These are phyloP conservation scores for Pichia ethanolica DNA, from an alignment of 805 yeast species.

Conservation along the genomic window DNA sequence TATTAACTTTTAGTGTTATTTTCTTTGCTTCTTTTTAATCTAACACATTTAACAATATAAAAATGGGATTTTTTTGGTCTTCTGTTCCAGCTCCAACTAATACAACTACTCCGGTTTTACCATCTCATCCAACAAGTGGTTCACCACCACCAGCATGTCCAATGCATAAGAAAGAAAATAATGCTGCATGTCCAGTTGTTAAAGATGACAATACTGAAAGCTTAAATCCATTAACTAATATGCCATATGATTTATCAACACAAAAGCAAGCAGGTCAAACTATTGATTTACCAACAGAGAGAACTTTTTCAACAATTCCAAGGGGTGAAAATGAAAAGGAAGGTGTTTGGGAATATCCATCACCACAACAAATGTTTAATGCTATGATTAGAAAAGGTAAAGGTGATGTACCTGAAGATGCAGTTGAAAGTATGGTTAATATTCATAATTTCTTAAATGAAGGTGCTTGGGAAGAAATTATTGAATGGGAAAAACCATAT, in stretches of 20 bases:
- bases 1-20: no score
- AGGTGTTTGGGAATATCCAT: slow-evolving; percentile 97
- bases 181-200: slow-evolving; percentile 29
- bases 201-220: slow-evolving; percentile 23
- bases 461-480: slow-evolving; percentile 94
- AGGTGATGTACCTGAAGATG: slow-evolving; percentile 86
- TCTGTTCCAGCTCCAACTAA: neutral
- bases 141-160: slow-evolving; percentile 8
- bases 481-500: slow-evolving; percentile 82
- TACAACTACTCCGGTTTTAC: neutral
- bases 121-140: neutral
- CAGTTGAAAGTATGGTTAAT: slow-evolving; percentile 94
- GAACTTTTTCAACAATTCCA: slow-evolving; percentile 82
- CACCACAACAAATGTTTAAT: slow-evolving; percentile 98
- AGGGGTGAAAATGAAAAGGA: slow-evolving; percentile 57
- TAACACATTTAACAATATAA: neutral
- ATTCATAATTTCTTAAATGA: slow-evolving; percentile 95
- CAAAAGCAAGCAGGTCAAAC: slow-evolving; percentile 74
- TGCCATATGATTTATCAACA: slow-evolving; percentile 70
- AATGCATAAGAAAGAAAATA: neutral
- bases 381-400: slow-evolving; percentile 96
- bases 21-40: neutral
- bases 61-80: slow-evolving; percentile 1
- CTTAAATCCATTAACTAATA: slow-evolving; percentile 79
- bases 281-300: slow-evolving; percentile 68